Percentiles rank a stretch among this genome's conserved stretches.
Evolutionary conservation across 345 rosid genomes (phyloP).

Genomic region (Euphorbia lathyris): DNA sequence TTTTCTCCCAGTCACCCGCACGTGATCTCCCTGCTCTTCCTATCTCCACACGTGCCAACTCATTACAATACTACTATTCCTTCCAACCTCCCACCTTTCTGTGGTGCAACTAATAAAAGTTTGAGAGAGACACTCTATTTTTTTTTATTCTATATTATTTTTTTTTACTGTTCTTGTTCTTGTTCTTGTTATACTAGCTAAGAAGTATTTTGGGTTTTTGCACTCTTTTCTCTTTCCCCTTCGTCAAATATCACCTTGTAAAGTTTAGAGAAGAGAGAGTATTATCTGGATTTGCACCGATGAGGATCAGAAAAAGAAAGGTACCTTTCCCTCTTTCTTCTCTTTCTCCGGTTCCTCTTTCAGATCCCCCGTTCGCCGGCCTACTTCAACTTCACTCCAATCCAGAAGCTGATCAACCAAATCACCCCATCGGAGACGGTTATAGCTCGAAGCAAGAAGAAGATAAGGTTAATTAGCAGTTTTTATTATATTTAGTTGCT

Average conservation of each 20-base stretch:
- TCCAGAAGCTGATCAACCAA: slow-evolving; percentile 34
- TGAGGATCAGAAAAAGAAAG: slow-evolving; percentile 96
- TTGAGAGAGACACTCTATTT: slow-evolving; percentile 40
- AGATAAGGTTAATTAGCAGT: slow-evolving; percentile 14
- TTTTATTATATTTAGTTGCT: background rate
- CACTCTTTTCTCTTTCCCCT: slow-evolving; percentile 17
- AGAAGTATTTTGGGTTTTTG: slow-evolving; percentile 17
- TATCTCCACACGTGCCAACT: slow-evolving; percentile 39
- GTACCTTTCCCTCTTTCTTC: slow-evolving; percentile 72
- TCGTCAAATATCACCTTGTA: slow-evolving; percentile 15
- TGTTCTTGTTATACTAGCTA: background rate
- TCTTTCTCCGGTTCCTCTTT: slow-evolving; percentile 66
- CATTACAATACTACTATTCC: slow-evolving; percentile 17
- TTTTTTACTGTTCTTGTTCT: slow-evolving; percentile 9
- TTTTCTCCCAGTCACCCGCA: slow-evolving; percentile 36
- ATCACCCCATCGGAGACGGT: slow-evolving; percentile 38
- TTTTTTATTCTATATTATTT: background rate
- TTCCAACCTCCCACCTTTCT: slow-evolving; percentile 12
- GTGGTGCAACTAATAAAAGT: slow-evolving; percentile 72
- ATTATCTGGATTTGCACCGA: too few species aligned
- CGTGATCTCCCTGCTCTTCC: background rate
- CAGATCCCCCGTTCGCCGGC: slow-evolving; percentile 73
- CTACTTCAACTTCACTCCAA: slow-evolving; percentile 33
- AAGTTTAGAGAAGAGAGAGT: too few species aligned
- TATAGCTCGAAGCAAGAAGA: background rate